Evolutionary conservation across 352 stramenopile species (phyloP).

Genomic region (Phytophthora pseudosyringae): DNA sequence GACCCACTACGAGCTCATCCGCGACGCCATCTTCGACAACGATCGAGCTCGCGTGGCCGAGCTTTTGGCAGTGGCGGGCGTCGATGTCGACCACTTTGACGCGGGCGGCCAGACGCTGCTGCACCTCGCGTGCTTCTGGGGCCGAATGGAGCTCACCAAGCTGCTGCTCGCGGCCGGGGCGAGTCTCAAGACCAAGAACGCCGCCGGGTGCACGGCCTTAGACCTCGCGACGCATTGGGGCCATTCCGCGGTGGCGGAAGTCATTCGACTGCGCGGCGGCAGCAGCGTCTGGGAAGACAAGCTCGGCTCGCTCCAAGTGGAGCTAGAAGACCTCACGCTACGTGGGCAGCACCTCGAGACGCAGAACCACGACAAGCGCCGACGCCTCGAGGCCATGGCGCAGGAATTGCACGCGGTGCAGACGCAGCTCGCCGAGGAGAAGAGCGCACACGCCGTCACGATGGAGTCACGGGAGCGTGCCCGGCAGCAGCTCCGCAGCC

Average conservation of each 20-base stretch:
- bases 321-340: constrained; percentile 59
- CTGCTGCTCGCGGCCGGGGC: constrained; percentile 61
- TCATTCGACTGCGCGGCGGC: constrained; percentile 69
- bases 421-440: constrained; percentile 54
- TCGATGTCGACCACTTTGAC: constrained; percentile 79
- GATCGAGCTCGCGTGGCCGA: constrained; percentile 53
- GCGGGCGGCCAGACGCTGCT: constrained; percentile 75
- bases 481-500: constrained; percentile 9
- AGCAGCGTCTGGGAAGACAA: constrained; percentile 82
- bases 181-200: constrained; percentile 79
- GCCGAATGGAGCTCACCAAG: constrained; percentile 68
- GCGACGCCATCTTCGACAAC: constrained; percentile 81
- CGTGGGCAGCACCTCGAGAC: constrained; percentile 29
- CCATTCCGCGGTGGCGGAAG: constrained; percentile 69
- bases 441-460: constrained; percentile 32
- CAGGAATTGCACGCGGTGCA: constrained; percentile 50
- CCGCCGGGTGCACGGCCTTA: constrained; percentile 66
- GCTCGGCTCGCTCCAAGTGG: constrained; percentile 64
- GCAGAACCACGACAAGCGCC: constrained; percentile 40
- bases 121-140: constrained; percentile 79
- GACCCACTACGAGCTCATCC: constrained; percentile 68
- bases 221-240: constrained; percentile 81
- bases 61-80: constrained; percentile 39
- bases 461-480: constrained; percentile 16
- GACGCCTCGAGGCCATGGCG: constrained; percentile 15